A percentile compares a stretch with the other conserved stretches of the same genome.
These are phyloP conservation scores for Chenopodium formosanum DNA, from an alignment of 148 eudicot species.

Conservation along the genomic window DNA sequence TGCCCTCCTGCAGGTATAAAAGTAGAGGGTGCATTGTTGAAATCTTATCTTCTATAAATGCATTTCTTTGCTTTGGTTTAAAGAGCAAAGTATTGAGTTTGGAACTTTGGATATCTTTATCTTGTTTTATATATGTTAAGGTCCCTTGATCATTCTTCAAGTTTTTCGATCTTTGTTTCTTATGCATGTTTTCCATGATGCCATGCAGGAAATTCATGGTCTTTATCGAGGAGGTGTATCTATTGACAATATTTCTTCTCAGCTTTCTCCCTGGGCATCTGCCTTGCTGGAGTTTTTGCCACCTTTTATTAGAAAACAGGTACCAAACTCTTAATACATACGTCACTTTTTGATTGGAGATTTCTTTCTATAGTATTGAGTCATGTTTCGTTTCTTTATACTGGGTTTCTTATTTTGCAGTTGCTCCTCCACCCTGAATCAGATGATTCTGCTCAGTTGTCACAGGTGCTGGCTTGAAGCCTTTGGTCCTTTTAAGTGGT, in stretches of 20 bases:
- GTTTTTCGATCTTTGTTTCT: neutral
- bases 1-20: constrained; percentile 81
- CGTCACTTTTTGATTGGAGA: neutral
- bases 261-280: constrained; percentile 98
- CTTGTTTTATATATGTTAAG: neutral
- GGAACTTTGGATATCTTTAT: neutral
- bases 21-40: neutral
- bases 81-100: neutral
- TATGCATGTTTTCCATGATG: neutral
- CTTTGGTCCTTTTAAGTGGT: constrained; percentile 1
- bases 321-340: constrained; percentile 21
- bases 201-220: constrained; percentile 80
- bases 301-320: constrained; percentile 84
- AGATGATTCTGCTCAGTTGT: constrained; percentile 96
- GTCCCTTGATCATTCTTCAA: neutral
- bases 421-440: constrained; percentile 96
- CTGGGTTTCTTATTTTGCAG: constrained; percentile 40
- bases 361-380: neutral
- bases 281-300: constrained; percentile 94
- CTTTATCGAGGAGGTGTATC: constrained; percentile 79
- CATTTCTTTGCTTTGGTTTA: neutral
- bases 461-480: constrained; percentile 60
- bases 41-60: neutral
- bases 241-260: constrained; percentile 69
- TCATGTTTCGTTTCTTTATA: neutral